Evolutionary conservation across 2,329 filamentous ascomycete species (phyloP), one percentile per base, ranked within the genome.

Genomic region (Colletotrichum siamense): DNA sequence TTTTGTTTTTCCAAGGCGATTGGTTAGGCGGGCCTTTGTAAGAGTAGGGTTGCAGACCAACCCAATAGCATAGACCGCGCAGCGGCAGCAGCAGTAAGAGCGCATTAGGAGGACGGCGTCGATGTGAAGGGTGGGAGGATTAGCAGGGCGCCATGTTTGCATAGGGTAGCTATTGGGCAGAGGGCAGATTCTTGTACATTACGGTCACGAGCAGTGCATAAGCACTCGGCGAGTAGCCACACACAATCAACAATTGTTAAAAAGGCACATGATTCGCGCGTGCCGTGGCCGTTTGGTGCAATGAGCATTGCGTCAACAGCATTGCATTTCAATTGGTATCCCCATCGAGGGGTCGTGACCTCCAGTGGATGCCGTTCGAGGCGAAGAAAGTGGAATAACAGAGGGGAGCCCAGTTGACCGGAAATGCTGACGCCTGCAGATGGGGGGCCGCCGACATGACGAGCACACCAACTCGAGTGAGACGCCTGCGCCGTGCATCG

Each of bases 121-220:
- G 36, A 22, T 69, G 52, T 10, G 52, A 52, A 39, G 36, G 26
- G 36, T 3, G 44, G 44, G 2, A 8, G n/a, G 44, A 22, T 52
- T 13, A 32, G 57, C 63, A 65, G 52, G 57, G 52, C 32, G 63
- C 34, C 36, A 26, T 49, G 52, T 52, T 65, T 61, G 59, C 70
- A 74, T 70, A 61, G 34, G 66, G 64, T 52, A 57, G 64, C 62
- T 75, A 61, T 66, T 63, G 66, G 70, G 61, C 61, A 67, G 39
- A 71, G 44, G 36, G 49, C 57, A 49, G 62, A 71, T 57, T 64
- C 28, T 71, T 77, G 75, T 77, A 77, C 68, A 77, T 49, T 75
- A 77, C 36, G 39, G 52, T 68, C 28, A 22, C 24, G 44, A 73
- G 64, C 36, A 52, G 61, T 55, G 59, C 10, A 26, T 63, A 32